Evolutionary conservation across 2,329 filamentous ascomycete species (phyloP).

Genomic region (Alternaria burnsii): DNA sequence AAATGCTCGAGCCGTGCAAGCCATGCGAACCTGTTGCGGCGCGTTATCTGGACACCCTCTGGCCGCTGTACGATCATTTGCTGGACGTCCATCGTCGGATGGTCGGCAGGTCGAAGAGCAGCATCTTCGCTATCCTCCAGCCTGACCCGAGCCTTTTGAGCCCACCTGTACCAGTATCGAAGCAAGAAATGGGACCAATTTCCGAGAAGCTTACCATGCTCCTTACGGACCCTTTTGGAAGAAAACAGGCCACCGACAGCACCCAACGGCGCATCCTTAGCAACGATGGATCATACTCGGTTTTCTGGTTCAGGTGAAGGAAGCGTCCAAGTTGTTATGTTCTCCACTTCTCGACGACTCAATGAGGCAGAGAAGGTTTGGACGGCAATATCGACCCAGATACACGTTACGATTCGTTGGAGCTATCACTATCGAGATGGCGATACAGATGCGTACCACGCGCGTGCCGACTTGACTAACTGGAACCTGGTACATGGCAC

Average conservation of each 20-base stretch:
- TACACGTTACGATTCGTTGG: neutral
- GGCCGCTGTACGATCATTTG: slow-evolving; percentile 47
- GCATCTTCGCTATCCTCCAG: slow-evolving; percentile 46
- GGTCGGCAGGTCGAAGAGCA: slow-evolving; percentile 44
- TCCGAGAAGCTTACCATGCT: slow-evolving; percentile 45
- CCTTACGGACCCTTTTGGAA: slow-evolving; percentile 48
- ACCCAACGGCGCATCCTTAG: slow-evolving; percentile 44
- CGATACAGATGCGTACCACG: neutral
- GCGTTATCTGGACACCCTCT: slow-evolving; percentile 44
- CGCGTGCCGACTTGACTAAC: neutral
- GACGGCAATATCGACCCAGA: neutral
- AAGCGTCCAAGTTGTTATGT: neutral
- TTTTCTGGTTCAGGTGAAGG: slow-evolving; percentile 49
- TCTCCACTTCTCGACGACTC: neutral
- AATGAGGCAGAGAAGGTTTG: neutral
- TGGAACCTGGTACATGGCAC: neutral
- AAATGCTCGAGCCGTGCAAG: slow-evolving; percentile 46
- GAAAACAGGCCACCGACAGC: slow-evolving; percentile 39
- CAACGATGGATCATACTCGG: slow-evolving; percentile 42
- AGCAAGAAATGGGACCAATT: slow-evolving; percentile 46
- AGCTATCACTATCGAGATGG: neutral
- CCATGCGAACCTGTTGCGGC: slow-evolving; percentile 44
- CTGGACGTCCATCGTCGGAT: slow-evolving; percentile 44
- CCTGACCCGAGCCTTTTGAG: slow-evolving; percentile 35
- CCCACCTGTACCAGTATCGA: slow-evolving; percentile 42